Conservation (phyloP, 257 asterid genomes). For the Oldenlandia corymbosa region DNA sequence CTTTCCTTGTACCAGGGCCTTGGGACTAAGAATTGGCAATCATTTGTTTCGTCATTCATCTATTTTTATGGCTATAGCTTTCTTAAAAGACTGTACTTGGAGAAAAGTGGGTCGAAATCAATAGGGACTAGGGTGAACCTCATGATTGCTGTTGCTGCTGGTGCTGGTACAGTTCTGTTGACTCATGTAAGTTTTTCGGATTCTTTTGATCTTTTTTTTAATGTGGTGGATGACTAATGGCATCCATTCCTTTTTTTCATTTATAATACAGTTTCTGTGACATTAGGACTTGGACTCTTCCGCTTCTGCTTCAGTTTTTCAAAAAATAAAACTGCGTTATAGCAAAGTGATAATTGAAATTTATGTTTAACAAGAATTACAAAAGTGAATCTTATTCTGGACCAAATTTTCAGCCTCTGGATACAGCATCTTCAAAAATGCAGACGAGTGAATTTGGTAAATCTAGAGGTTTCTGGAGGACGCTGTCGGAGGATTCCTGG, state of each 20-base stretch:
- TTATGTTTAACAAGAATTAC: neutral
- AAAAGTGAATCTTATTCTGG: conserved; percentile 15
- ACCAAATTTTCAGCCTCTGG: conserved; percentile 67
- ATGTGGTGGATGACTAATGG: too few relatives aligned
- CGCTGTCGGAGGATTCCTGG: conserved; percentile 81
- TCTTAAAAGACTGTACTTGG: conserved; percentile 68
- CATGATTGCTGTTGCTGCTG: conserved; percentile 87
- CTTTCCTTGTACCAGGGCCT: conserved; percentile 81
- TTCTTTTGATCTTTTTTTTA: neutral
- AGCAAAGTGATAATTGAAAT: neutral
- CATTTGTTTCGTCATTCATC: conserved; percentile 71
- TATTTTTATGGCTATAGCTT: conserved; percentile 91
- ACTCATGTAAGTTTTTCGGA: conserved; percentile 50
- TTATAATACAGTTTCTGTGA: neutral
- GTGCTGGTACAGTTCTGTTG: conserved; percentile 66
- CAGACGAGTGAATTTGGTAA: conserved; percentile 88
- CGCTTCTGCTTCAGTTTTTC: neutral
- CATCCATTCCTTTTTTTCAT: neutral
- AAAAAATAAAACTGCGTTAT: neutral
- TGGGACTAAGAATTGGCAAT: conserved; percentile 84
- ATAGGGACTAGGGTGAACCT: conserved; percentile 84
- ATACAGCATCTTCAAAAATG: conserved; percentile 93
- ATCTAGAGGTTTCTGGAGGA: conserved; percentile 74
- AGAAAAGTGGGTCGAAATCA: conserved; percentile 60
- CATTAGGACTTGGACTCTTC: neutral